Base-by-base conservation (phyloP, 352 stramenopile genomes). In the Globisporangium nodosum region DNA sequence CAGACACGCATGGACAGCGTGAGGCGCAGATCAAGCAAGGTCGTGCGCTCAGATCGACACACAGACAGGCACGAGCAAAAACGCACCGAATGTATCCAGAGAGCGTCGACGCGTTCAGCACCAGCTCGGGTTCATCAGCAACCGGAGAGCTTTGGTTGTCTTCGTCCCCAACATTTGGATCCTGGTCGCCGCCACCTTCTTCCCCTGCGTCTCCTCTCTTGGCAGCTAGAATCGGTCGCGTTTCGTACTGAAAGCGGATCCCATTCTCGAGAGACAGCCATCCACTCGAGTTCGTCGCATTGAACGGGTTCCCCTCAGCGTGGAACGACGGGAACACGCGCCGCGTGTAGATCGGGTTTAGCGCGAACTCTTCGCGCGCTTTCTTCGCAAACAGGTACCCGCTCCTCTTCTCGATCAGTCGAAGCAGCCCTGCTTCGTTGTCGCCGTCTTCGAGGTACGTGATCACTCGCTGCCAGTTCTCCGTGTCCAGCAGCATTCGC, bases 401-500 rank as follows among this genome's bases (percentile, higher is more conserved):
- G 55, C 81, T 90, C 37, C 85, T 71, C 50, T 90, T 89, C 52
- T 95, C 83, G 20, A 95, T 85, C 31, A 95, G 49, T 1, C 69
- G 64, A 21, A 90, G 56, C 48, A 92, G 71, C 13, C 71, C 70
- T 13, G 49, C 33, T n/a, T 76, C 76, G 47, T 77, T 66, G 50
- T 76, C 65, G 8, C 77, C 73, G 35, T 84, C 68, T 43, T 70
- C 73, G 11, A 74, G 77, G 11, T 75, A 63, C 24, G 69, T 73
- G 47, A 76, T 73, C 8, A 95, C 70, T 1, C 86, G 84, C 31
- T 89, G 70, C 86, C 86, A 95, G 37, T 83, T 92, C 57, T 95
- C 86, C 6, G 84, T 91, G 37, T 95, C 86, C 31, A 92, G 51
- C 39, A 94, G 76, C 84, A 95, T 94, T 31, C 86, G 74, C 42